Base-by-base conservation (phyloP, 495 filamentous ascomycete genomes). In the Amniculicola lignicola region DNA sequence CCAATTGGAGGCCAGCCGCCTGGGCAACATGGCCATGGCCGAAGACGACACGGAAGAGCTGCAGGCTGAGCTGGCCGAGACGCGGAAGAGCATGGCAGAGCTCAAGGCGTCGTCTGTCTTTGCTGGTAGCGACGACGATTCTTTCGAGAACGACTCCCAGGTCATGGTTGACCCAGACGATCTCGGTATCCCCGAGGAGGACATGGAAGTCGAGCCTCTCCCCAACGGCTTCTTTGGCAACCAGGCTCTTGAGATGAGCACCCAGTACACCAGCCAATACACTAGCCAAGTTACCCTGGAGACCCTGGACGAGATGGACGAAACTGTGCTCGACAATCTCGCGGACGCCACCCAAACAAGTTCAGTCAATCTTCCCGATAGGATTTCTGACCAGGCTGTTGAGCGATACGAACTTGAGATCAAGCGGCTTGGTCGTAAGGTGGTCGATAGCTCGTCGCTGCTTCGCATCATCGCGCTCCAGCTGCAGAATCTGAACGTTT, bases 401-500 rank as follows among this genome's bases (percentile, higher is more conserved):
- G 21, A 43, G 18, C 35, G 52, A 11, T 73, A 61, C 54, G 55
- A 73, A 42, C 38, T 57, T 1, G 67, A 66, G 27, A 58, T 71
- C 33, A 38, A 54, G 15, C 25, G 21, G 0, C 40, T 67, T 4
- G 55, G 25, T 12, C 48, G 39, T 1, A 44, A 71, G 31, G 29
- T 63, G 0, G 43, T 59, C 16, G 54, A 67, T 9, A 53, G 56
- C 19, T 53, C 60, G 51, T 38, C 54, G 1, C 23, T 39, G 0
- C 51, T 72, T 9, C 54, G 65, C 11, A 55, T 68, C 19, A 39
- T 70, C 18, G 36, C 36, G 5, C 59, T 71, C 36, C 64, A 71
- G 47, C 54, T 72, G 4, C 43, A 69, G 25, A 61, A 54, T 29
- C 59, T 74, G 10, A 61, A 67, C 25, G 62, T 72, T 36, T 45